Evolutionary conservation across 148 eudicot genomes (phyloP).

Genomic region (Vaccinium vitisidaea): DNA sequence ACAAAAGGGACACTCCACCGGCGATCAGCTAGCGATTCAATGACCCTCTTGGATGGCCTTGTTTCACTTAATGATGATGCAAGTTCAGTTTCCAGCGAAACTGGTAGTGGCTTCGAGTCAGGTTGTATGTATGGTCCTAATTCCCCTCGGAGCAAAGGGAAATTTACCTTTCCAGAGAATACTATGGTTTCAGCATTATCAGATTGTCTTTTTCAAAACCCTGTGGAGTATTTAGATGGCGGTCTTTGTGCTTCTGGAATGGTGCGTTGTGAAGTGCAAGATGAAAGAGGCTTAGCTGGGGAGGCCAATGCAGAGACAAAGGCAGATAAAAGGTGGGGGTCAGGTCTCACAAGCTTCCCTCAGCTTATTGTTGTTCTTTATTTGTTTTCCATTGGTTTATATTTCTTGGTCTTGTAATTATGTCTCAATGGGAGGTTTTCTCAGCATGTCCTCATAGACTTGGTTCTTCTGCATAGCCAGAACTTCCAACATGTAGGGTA

Average conservation of each 20-base stretch:
- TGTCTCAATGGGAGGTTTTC: slow-evolving; percentile 1
- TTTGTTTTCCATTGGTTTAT: neutral
- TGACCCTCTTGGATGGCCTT: slow-evolving; percentile 39
- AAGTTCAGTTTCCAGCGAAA: slow-evolving; percentile 28
- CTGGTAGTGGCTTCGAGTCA: slow-evolving; percentile 36
- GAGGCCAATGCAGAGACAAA: slow-evolving; percentile 38
- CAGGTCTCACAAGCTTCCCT: neutral
- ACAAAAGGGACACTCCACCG: slow-evolving; percentile 30
- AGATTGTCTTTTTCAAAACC: slow-evolving; percentile 37
- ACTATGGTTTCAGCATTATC: slow-evolving; percentile 53
- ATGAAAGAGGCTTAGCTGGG: slow-evolving; percentile 29
- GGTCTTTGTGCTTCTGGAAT: slow-evolving; percentile 27
- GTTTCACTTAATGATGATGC: slow-evolving; percentile 27
- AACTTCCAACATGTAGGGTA: neutral
- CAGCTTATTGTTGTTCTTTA: neutral
- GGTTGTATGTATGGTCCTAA: slow-evolving; percentile 65
- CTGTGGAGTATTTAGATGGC: slow-evolving; percentile 34
- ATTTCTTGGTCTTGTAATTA: neutral
- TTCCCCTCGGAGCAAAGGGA: slow-evolving; percentile 58
- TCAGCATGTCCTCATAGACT: neutral
- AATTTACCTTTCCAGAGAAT: slow-evolving; percentile 36
- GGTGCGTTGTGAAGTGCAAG: slow-evolving; percentile 27
- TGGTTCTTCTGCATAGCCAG: neutral
- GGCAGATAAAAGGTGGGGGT: slow-evolving; percentile 43
- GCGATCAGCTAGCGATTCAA: slow-evolving; percentile 59